Conservation (phyloP, 1,139 yeast species). For the Debaryomyces fabryi region DNA sequence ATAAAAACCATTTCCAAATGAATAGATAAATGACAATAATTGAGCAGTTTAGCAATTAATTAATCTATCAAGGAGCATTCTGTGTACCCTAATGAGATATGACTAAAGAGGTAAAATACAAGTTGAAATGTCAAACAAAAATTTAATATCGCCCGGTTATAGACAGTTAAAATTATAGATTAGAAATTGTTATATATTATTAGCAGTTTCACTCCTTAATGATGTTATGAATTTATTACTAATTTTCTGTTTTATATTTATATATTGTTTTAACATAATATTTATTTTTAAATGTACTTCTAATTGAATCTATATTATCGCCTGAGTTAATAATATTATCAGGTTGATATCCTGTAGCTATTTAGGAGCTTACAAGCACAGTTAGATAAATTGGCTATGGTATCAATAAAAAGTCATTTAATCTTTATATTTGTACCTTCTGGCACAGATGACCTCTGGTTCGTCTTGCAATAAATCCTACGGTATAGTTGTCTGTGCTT, state of each 20-base stretch:
- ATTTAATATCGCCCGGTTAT: background rate
- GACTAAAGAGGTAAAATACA: background rate
- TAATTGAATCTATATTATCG: background rate
- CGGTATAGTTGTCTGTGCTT: too few relatives aligned
- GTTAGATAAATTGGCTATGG: background rate
- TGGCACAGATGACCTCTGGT: too few relatives aligned
- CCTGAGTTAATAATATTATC: too few relatives aligned
- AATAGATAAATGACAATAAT: background rate
- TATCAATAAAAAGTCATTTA: too few relatives aligned
- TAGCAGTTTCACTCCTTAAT: constrained; percentile 4
- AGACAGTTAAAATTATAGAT: constrained; percentile 9
- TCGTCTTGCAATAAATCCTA: too few relatives aligned
- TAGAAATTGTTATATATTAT: background rate
- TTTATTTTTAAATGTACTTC: background rate
- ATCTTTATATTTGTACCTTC: background rate
- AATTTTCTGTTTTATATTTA: constrained; percentile 4
- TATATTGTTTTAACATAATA: constrained; percentile 3
- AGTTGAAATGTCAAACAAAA: background rate
- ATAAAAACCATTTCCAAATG: constrained; percentile 4
- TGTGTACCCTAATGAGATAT: background rate
- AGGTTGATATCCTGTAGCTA: too few relatives aligned
- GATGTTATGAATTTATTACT: constrained; percentile 5
- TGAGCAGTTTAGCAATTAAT: background rate
- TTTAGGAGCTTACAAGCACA: too few relatives aligned
- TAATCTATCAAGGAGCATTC: background rate